A percentile compares a stretch with the other conserved stretches of the same genome.
phyloP scores from a whole-genome alignment of 1,284 basidiomycete genomes.

The Exobasidium rhododendri region DNA sequence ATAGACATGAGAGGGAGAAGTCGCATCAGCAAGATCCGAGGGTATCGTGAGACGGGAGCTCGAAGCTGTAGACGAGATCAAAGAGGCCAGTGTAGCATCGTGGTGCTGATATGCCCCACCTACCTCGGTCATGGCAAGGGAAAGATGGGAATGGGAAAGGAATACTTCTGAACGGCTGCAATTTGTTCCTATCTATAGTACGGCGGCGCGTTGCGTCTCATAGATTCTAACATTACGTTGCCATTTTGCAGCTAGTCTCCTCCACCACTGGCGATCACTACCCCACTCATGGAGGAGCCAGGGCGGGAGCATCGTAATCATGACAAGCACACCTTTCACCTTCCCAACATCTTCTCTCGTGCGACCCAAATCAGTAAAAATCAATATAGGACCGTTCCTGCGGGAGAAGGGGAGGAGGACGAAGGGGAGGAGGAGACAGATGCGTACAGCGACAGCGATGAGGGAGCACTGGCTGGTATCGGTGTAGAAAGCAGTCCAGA shows the following conservation, averaged over 20 bases:
- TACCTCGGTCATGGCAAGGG: neutral
- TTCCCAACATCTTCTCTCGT: constrained; percentile 16
- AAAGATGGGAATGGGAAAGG: neutral
- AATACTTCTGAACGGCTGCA: no score
- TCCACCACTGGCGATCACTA: no score
- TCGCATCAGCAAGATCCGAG: neutral
- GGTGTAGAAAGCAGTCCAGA: neutral
- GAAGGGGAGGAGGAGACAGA: neutral
- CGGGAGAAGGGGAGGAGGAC: constrained; percentile 5
- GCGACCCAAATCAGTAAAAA: neutral
- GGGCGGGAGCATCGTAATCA: neutral
- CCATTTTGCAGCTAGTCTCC: no score
- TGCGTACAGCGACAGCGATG: neutral
- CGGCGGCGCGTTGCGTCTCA: no score
- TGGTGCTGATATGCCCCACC: neutral
- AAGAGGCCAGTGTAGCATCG: neutral
- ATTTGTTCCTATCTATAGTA: no score
- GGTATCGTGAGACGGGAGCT: neutral
- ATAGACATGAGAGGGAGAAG: neutral
- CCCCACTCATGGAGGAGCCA: no score
- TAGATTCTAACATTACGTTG: no score
- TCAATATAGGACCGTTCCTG: neutral
- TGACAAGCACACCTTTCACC: constrained; percentile 16
- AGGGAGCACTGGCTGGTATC: neutral
- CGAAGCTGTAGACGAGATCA: neutral